Conservation (phyloP, 352 stramenopile species). For the Phytophthora citrophthora region DNA sequence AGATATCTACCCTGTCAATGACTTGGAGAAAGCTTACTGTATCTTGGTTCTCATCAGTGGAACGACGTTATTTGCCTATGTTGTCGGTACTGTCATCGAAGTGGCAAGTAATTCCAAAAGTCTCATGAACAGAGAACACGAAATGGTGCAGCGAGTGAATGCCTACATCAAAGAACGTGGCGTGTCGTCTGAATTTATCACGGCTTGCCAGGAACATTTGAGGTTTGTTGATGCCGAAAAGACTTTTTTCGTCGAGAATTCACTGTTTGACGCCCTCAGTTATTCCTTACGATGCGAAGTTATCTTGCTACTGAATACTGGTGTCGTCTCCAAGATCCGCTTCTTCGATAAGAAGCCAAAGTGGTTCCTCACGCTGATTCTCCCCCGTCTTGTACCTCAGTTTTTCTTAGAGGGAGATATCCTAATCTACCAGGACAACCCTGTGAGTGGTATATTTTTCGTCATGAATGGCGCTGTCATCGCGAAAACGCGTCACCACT, state of each 20-base stretch:
- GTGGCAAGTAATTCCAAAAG: slow-evolving; percentile 84
- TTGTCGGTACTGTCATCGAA: slow-evolving; percentile 84
- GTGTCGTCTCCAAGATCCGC: slow-evolving; percentile 64
- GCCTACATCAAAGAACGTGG: slow-evolving; percentile 83
- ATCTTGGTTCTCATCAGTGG: slow-evolving; percentile 86
- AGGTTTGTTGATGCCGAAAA: slow-evolving; percentile 75
- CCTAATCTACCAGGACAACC: slow-evolving; percentile 74
- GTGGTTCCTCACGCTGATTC: slow-evolving; percentile 78
- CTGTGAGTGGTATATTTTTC: slow-evolving; percentile 80
- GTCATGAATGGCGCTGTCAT: slow-evolving; percentile 70
- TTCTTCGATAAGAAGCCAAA: slow-evolving; percentile 90
- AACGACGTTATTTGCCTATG: slow-evolving; percentile 84
- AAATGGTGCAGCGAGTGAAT: slow-evolving; percentile 74
- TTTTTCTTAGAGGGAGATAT: slow-evolving; percentile 75
- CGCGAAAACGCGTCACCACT: slow-evolving; percentile 39
- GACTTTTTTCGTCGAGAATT: slow-evolving; percentile 69
- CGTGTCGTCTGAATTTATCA: slow-evolving; percentile 70
- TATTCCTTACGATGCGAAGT: slow-evolving; percentile 73
- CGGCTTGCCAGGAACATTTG: slow-evolving; percentile 78
- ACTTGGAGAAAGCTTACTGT: slow-evolving; percentile 72
- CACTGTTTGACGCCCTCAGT: slow-evolving; percentile 68
- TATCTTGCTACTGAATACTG: slow-evolving; percentile 67
- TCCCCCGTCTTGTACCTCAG: slow-evolving; percentile 70
- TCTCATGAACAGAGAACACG: slow-evolving; percentile 73
- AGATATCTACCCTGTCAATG: slow-evolving; percentile 80